phyloP scores from a whole-genome alignment of 768 basidiomycete species.

The Ramaria sp. region DNA sequence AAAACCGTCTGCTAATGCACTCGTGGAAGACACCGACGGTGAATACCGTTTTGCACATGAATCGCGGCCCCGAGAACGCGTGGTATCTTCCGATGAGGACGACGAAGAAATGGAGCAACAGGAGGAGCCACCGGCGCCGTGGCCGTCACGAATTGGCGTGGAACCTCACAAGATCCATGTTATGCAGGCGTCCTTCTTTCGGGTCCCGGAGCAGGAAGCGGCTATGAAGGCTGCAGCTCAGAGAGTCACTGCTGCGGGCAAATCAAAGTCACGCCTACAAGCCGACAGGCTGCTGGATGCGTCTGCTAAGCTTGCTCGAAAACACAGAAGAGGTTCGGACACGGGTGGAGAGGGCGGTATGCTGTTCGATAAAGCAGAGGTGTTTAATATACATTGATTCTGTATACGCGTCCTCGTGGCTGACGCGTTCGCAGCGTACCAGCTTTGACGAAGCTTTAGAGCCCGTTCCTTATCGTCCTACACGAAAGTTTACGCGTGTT shows the following conservation, averaged over 20 bases:
- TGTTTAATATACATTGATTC: slow-evolving; percentile 32
- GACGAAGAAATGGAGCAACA: slow-evolving; percentile 1
- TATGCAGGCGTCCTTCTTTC: slow-evolving; percentile 86
- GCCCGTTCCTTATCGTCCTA: slow-evolving; percentile 57
- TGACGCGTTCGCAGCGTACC: slow-evolving; percentile 38
- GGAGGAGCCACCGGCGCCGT: slow-evolving; percentile 29
- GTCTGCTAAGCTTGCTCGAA: slow-evolving; percentile 37
- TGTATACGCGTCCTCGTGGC: background rate
- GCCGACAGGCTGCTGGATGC: slow-evolving; percentile 22
- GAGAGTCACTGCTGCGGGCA: slow-evolving; percentile 24
- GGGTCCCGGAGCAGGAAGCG: slow-evolving; percentile 44
- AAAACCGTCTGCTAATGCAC: slow-evolving; percentile 32
- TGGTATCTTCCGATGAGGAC: slow-evolving; percentile 19
- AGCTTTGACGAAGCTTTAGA: slow-evolving; percentile 72
- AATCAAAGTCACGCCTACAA: slow-evolving; percentile 16
- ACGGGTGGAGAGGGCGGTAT: slow-evolving; percentile 63
- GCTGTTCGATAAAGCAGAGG: slow-evolving; percentile 47
- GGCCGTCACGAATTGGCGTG: slow-evolving; percentile 65
- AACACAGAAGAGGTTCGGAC: slow-evolving; percentile 72
- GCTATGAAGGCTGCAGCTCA: slow-evolving; percentile 42
- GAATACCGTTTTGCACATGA: slow-evolving; percentile 38
- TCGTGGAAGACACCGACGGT: slow-evolving; percentile 45
- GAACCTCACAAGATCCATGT: slow-evolving; percentile 85
- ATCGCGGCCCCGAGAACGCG: slow-evolving; percentile 24
- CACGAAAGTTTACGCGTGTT: slow-evolving; percentile 71